Evolutionary conservation across 2,329 filamentous ascomycete genomes (phyloP).

Genomic region (Elsinoe fawcettii): DNA sequence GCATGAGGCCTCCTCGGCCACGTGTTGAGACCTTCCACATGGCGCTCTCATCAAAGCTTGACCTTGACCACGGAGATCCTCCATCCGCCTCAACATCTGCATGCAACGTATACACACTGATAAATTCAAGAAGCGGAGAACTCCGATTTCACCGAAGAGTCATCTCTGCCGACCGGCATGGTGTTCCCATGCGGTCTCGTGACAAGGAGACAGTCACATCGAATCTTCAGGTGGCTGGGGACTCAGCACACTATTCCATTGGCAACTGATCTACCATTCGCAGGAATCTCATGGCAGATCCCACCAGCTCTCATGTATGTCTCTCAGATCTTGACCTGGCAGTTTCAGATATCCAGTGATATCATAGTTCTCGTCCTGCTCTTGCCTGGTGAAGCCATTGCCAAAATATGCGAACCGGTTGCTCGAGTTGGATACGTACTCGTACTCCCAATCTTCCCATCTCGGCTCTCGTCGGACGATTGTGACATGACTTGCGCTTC

Average conservation of each 20-base stretch:
- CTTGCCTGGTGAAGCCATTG: constrained; percentile 57
- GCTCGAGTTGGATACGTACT: constrained; percentile 33
- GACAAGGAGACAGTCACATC: too few relatives aligned
- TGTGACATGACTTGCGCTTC: constrained; percentile 56
- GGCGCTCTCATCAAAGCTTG: neutral
- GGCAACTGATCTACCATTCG: neutral
- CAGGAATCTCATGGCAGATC: constrained; percentile 16
- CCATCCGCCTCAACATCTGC: neutral
- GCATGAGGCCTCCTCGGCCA: neutral
- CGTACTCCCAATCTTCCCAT: constrained; percentile 54
- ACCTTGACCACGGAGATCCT: neutral
- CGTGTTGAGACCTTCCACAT: neutral
- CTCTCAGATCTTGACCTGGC: constrained; percentile 52
- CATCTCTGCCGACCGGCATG: too few relatives aligned
- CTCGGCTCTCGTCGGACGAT: constrained; percentile 49
- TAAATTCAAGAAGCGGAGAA: too few relatives aligned
- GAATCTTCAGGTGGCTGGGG: too few relatives aligned
- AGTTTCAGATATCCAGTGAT: constrained; percentile 56
- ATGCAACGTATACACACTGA: too few relatives aligned
- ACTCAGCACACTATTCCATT: neutral
- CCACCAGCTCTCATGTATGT: constrained; percentile 62
- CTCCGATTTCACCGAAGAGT: too few relatives aligned
- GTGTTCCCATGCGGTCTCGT: too few relatives aligned
- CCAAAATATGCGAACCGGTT: constrained; percentile 59
- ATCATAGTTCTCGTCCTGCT: constrained; percentile 49